phyloP scores from a whole-genome alignment of 78 protist genomes.

The Trichosphaerium sp. region DNA sequence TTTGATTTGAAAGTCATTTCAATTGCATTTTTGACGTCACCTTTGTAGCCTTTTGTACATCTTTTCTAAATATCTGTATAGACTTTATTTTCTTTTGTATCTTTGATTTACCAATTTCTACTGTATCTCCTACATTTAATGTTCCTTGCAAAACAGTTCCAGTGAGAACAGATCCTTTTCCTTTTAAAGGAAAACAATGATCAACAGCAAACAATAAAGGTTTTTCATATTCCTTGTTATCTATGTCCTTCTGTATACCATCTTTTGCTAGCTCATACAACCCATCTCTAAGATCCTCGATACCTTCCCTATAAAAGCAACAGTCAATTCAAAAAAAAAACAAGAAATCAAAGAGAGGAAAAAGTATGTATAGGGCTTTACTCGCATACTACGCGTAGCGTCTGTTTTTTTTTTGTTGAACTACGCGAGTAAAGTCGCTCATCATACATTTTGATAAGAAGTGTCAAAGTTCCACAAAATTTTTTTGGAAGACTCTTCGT shows the following conservation, averaged over 20 bases:
- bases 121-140: slow-evolving; percentile 34
- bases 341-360: too few relatives aligned
- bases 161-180: slow-evolving; percentile 91
- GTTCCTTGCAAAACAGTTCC: slow-evolving; percentile 81
- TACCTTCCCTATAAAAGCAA: background rate
- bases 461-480: too few relatives aligned
- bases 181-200: slow-evolving; percentile 93
- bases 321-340: too few relatives aligned
- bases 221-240: slow-evolving; percentile 2
- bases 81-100: slow-evolving; percentile 70
- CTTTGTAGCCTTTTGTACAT: slow-evolving; percentile 17
- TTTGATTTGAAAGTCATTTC: background rate
- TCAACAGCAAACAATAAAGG: slow-evolving; percentile 82
- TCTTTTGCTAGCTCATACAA: background rate
- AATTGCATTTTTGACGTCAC: background rate
- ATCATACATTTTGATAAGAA: too few relatives aligned
- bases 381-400: background rate
- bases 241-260: background rate
- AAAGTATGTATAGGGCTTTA: background rate
- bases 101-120: slow-evolving; percentile 51
- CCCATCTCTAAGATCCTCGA: background rate
- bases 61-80: slow-evolving; percentile 85
- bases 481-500: too few relatives aligned
- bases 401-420: background rate
- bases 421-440: background rate